Conservation (phyloP, 2,329 filamentous ascomycete species). For the Paracoccidioides lutzii region DNA sequence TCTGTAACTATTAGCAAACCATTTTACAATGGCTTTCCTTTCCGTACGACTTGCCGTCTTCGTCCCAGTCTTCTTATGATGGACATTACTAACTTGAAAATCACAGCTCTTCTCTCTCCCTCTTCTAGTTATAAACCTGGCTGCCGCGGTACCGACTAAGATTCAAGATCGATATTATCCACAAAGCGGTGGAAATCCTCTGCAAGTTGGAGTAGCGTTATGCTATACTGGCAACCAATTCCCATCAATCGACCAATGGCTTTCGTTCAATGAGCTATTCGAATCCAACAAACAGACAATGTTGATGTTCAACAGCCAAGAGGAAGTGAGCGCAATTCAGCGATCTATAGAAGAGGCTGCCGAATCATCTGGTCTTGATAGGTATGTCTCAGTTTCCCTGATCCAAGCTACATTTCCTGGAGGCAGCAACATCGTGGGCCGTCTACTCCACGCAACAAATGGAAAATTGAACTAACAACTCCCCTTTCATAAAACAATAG, state of each 20-base stretch:
- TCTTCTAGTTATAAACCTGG: too few relatives aligned
- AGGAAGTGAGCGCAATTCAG: neutral
- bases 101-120: too few relatives aligned
- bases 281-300: neutral
- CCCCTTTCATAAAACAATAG: neutral
- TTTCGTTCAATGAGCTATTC: neutral
- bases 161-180: too few relatives aligned
- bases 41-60: too few relatives aligned
- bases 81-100: too few relatives aligned
- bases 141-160: too few relatives aligned
- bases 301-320: neutral
- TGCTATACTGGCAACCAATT: constrained; percentile 3
- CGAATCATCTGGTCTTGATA: neutral
- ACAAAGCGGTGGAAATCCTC: too few relatives aligned
- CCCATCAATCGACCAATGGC: neutral
- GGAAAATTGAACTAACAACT: neutral
- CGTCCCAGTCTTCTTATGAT: too few relatives aligned
- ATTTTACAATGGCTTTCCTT: too few relatives aligned
- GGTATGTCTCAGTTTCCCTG: neutral
- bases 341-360: neutral
- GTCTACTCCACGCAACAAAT: neutral
- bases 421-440: too few relatives aligned
- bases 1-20: too few relatives aligned
- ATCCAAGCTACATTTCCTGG: neutral
- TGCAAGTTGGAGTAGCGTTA: too few relatives aligned